These are phyloP conservation scores for Mortierella sp. DNA, from an alignment of 371 early-diverging fungal genomes.

Conservation along the genomic window DNA sequence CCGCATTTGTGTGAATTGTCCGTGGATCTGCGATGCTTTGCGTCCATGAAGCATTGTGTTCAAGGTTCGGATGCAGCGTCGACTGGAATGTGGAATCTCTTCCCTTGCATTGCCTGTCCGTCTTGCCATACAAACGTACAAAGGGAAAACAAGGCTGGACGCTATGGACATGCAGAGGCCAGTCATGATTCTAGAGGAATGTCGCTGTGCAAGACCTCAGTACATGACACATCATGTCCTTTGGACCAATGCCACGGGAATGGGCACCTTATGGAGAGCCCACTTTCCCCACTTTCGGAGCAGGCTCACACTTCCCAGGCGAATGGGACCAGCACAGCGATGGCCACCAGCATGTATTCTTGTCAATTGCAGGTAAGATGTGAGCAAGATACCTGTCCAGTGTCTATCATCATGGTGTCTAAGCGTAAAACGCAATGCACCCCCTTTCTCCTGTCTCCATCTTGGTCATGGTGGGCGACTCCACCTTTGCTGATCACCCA, in stretches of 20 bases:
- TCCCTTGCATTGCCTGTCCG: background rate
- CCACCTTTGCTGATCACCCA: no score
- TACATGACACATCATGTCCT: background rate
- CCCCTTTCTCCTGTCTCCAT: background rate
- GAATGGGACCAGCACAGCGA: background rate
- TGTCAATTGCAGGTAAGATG: no score
- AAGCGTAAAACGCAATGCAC: conserved; percentile 25
- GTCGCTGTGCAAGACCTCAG: conserved; percentile 1
- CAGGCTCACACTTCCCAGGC: background rate
- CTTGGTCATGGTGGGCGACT: no score
- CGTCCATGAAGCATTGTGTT: conserved; percentile 1
- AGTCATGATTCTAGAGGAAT: background rate
- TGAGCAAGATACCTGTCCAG: background rate
- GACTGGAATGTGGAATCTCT: conserved; percentile 50
- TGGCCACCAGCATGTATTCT: no score
- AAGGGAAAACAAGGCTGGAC: no score
- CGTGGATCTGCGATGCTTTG: conserved; percentile 4
- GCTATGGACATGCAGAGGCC: no score
- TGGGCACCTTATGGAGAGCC: background rate
- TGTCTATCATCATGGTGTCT: conserved; percentile 8
- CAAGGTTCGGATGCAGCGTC: conserved; percentile 19
- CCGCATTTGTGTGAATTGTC: conserved; percentile 24
- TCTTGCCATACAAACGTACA: background rate
- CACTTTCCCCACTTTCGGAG: background rate
- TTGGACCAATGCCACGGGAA: background rate